Evolutionary conservation across 1,284 basidiomycete species (phyloP).

Genomic region (Naganishia cerealis): DNA sequence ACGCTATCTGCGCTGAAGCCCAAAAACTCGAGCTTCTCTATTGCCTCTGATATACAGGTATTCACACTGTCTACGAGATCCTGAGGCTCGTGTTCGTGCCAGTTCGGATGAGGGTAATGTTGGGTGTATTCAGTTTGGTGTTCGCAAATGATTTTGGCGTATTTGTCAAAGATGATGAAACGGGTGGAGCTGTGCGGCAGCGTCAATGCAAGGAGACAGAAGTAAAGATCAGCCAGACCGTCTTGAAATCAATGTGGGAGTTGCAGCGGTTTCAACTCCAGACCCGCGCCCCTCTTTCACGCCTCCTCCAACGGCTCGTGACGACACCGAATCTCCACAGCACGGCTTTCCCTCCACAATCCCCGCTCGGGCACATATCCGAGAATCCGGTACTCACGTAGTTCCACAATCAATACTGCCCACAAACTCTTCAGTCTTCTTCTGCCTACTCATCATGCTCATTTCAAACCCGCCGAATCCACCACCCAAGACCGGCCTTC

Average conservation of each 20-base stretch:
- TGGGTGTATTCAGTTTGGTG: constrained; percentile 89
- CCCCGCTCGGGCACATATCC: too few species aligned
- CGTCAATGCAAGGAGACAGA: neutral
- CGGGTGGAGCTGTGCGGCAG: constrained; percentile 66
- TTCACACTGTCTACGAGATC: constrained; percentile 80
- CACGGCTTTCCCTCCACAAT: too few species aligned
- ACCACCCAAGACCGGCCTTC: constrained; percentile 37
- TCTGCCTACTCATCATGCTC: constrained; percentile 36
- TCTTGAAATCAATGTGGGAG: neutral
- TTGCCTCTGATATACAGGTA: constrained; percentile 72
- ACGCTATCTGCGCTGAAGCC: constrained; percentile 74
- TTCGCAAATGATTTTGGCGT: constrained; percentile 81
- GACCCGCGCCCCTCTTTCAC: neutral
- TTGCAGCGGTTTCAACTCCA: too few species aligned
- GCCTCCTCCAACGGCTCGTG: too few species aligned
- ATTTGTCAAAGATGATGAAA: constrained; percentile 88
- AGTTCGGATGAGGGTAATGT: constrained; percentile 84
- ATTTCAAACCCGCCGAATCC: constrained; percentile 40
- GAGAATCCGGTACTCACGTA: constrained; percentile 79
- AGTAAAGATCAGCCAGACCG: constrained; percentile 3
- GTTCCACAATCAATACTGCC: constrained; percentile 89
- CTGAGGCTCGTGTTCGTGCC: constrained; percentile 92
- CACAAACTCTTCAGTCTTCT: constrained; percentile 65
- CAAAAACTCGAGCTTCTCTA: constrained; percentile 68
- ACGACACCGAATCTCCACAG: too few species aligned